Conservation (phyloP, 83 land plant species). For the Picea abies region DNA sequence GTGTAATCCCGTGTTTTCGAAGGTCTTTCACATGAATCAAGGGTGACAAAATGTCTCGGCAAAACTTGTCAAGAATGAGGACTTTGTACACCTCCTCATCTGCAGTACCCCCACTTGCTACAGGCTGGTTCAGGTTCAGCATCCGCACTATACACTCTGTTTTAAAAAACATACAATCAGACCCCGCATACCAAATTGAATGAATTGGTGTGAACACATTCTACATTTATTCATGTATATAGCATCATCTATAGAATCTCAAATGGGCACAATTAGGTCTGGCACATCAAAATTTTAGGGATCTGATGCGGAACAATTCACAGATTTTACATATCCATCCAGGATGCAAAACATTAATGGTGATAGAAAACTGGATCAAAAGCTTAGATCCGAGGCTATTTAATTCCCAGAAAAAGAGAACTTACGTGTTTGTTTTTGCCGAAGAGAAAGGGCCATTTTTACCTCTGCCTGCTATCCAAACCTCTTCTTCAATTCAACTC, state of each 20-base stretch:
- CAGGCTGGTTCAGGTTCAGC: constrained; percentile 89
- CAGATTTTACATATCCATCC: not conserved
- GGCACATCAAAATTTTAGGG: not conserved
- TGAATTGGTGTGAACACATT: not conserved
- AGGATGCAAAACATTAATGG: not conserved
- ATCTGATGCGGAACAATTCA: not conserved
- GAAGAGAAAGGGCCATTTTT: constrained; percentile 72
- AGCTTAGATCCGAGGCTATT: not conserved
- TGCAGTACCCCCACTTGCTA: constrained; percentile 51
- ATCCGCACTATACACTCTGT: constrained; percentile 83
- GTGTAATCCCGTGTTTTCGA: constrained; percentile 92
- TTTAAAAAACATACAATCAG: not conserved
- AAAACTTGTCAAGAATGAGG: constrained; percentile 77
- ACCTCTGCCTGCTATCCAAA: constrained; percentile 1
- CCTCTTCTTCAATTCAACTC: too few species aligned
- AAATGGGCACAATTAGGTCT: not conserved
- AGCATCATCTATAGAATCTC: not conserved
- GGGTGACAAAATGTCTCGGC: constrained; percentile 86
- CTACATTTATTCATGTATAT: not conserved
- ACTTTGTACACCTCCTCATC: constrained; percentile 92
- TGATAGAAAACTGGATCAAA: not conserved
- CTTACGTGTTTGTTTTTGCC: constrained; percentile 67
- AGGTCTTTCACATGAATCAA: constrained; percentile 88
- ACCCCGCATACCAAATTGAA: not conserved
- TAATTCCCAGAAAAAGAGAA: not conserved